phyloP scores from a whole-genome alignment of 345 rosid genomes.

The Carallia brachiata region DNA sequence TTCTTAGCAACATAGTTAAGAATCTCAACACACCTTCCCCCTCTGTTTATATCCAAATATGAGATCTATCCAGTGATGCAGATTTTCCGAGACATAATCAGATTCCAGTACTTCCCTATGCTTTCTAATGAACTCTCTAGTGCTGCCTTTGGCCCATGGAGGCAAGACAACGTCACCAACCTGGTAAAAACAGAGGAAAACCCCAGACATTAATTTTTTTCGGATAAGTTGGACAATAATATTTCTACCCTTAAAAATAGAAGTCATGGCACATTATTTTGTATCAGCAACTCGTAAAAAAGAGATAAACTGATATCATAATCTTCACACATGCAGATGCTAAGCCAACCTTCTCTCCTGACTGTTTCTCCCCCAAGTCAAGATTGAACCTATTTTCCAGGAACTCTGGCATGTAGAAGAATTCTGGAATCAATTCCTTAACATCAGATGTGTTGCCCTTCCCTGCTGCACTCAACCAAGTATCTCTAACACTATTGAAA shows the following conservation, averaged over 20 bases:
- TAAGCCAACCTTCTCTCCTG: constrained; percentile 89
- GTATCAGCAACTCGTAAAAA: constrained; percentile 9
- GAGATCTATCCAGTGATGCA: constrained; percentile 99
- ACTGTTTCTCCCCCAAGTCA: constrained; percentile 94
- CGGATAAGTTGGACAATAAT: background rate
- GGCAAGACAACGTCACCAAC: constrained; percentile 88
- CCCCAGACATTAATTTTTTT: constrained; percentile 5
- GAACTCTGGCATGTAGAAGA: constrained; percentile 97
- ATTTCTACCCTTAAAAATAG: background rate
- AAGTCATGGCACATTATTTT: background rate
- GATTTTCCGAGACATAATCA: constrained; percentile 89
- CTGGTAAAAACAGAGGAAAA: constrained; percentile 37
- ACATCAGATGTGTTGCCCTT: constrained; percentile 97
- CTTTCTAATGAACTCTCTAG: constrained; percentile 82
- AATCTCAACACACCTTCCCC: constrained; percentile 66
- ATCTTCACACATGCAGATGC: constrained; percentile 8
- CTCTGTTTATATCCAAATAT: constrained; percentile 97
- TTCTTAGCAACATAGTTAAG: background rate
- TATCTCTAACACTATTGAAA: constrained; percentile 82
- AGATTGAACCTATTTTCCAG: constrained; percentile 79
- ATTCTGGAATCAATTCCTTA: constrained; percentile 96
- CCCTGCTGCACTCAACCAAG: constrained; percentile 99
- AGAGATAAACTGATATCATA: background rate
- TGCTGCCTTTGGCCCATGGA: constrained; percentile 97
- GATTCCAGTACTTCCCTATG: constrained; percentile 96